phyloP scores from a whole-genome alignment of 768 basidiomycete species.

The Leucosporidium yakuticum region DNA sequence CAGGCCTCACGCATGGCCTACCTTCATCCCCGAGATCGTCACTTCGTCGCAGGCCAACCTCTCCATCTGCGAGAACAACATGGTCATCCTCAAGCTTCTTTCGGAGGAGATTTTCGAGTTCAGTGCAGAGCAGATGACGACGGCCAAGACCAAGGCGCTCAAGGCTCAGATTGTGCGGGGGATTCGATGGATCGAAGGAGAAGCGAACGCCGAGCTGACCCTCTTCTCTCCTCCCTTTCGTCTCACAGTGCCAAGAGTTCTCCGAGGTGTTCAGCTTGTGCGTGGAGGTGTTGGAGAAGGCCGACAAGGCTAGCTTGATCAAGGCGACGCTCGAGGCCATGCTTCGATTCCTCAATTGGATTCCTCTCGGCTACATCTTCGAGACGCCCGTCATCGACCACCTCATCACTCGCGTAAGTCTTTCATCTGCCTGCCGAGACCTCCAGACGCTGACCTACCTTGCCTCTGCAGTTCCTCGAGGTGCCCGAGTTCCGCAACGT shows the following conservation, averaged over 20 bases:
- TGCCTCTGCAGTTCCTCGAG: constrained; percentile 76
- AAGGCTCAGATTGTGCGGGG: constrained; percentile 93
- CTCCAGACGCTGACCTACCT: not conserved
- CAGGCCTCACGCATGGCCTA: constrained; percentile 90
- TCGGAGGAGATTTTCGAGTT: constrained; percentile 99
- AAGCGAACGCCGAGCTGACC: not conserved
- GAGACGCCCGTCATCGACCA: constrained; percentile 96
- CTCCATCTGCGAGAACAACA: constrained; percentile 98
- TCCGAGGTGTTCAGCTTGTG: constrained; percentile 97
- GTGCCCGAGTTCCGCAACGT: constrained; percentile 94
- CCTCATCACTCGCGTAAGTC: constrained; percentile 76
- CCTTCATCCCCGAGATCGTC: constrained; percentile 92
- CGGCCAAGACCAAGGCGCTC: constrained; percentile 90
- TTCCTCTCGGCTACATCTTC: constrained; percentile 96
- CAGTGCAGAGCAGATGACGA: constrained; percentile 97
- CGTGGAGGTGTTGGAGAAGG: constrained; percentile 91
- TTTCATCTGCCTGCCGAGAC: constrained; percentile 7
- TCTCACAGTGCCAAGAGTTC: constrained; percentile 37
- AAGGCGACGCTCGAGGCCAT: constrained; percentile 91
- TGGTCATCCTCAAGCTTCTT: constrained; percentile 94
- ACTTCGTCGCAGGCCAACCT: constrained; percentile 95
- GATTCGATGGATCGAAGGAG: constrained; percentile 38
- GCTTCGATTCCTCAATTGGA: constrained; percentile 96
- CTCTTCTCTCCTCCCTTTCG: too few relatives aligned
- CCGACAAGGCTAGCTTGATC: constrained; percentile 91